These are phyloP conservation scores for Nicotiana knightiana DNA, from an alignment of 257 asterid genomes.

Conservation along the genomic window DNA sequence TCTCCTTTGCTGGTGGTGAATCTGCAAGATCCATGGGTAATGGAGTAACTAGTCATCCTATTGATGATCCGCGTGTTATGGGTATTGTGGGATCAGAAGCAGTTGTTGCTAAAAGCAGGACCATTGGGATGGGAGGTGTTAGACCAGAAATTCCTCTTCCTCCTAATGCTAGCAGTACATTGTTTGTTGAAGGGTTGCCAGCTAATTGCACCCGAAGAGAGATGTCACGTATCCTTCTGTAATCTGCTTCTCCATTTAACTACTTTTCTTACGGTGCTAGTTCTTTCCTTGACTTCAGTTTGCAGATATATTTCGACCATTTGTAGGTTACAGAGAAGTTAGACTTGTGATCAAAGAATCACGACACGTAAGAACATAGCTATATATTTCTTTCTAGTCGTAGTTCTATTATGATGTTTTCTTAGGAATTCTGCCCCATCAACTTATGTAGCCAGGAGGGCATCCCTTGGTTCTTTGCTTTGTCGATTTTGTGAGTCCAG, in stretches of 20 bases:
- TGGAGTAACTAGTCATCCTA: conserved; percentile 39
- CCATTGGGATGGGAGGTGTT: conserved; percentile 37
- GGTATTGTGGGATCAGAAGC: conserved; percentile 46
- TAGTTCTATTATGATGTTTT: not conserved
- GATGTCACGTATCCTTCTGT: conserved; percentile 76
- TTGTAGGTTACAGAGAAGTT: conserved; percentile 74
- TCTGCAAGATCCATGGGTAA: conserved; percentile 47
- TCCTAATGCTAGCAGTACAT: conserved; percentile 77
- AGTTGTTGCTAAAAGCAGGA: conserved; percentile 33
- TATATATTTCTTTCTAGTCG: not conserved
- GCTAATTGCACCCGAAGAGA: conserved; percentile 68
- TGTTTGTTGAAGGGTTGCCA: conserved; percentile 50
- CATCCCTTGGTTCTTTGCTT: conserved; percentile 71
- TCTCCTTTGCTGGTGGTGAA: conserved; percentile 41
- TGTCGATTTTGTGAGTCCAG: conserved; percentile 75
- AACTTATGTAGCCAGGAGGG: conserved; percentile 55
- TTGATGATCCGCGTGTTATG: conserved; percentile 48
- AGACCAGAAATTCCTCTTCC: conserved; percentile 68
- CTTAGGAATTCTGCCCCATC: conserved; percentile 4
- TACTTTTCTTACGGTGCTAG: conserved; percentile 3
- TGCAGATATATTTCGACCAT: conserved; percentile 86
- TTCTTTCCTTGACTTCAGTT: conserved; percentile 42
- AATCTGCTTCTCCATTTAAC: not conserved
- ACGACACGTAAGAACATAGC: conserved; percentile 49
- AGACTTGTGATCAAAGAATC: conserved; percentile 73